These are phyloP conservation scores for Hondaea fermentalgiana DNA, from an alignment of 108 stramenopile genomes.

Conservation along the genomic window DNA sequence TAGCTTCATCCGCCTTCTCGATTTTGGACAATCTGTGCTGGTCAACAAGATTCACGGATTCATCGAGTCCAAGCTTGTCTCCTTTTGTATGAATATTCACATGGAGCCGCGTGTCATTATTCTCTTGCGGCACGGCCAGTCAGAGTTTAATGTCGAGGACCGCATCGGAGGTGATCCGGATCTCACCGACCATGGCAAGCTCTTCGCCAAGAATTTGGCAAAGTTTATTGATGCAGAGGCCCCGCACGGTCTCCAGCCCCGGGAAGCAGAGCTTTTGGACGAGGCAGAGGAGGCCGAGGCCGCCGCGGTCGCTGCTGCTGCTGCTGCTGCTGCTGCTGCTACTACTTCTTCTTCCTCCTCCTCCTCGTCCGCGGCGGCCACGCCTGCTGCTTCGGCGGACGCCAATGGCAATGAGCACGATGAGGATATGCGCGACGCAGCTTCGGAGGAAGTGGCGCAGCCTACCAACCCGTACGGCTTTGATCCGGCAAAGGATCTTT, in stretches of 20 bases:
- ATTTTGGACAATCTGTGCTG: neutral
- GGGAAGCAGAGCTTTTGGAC: neutral
- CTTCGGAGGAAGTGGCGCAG: neutral
- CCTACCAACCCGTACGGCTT: neutral
- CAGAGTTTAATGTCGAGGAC: constrained; percentile 23
- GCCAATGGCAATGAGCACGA: neutral
- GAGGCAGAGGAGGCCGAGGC: neutral
- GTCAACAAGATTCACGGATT: constrained; percentile 30
- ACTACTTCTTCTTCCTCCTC: neutral
- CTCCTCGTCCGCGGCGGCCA: neutral
- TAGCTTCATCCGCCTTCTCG: neutral
- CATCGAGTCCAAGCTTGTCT: constrained; percentile 26
- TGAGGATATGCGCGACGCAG: neutral
- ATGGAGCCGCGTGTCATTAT: constrained; percentile 18
- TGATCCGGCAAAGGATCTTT: neutral
- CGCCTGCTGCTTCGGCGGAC: neutral
- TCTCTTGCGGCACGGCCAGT: constrained; percentile 30
- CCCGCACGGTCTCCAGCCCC: neutral
- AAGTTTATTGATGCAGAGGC: constrained; percentile 23
- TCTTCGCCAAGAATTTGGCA: constrained; percentile 31
- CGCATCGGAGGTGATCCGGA: constrained; percentile 30
- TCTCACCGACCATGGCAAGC: constrained; percentile 23
- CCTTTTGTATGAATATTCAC: constrained; percentile 31
- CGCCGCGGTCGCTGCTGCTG: neutral
- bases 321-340: neutral